Evolutionary conservation across 768 basidiomycete species (phyloP), one percentile per base, ranked within the genome.

Genomic region (Cyathus striatus): DNA sequence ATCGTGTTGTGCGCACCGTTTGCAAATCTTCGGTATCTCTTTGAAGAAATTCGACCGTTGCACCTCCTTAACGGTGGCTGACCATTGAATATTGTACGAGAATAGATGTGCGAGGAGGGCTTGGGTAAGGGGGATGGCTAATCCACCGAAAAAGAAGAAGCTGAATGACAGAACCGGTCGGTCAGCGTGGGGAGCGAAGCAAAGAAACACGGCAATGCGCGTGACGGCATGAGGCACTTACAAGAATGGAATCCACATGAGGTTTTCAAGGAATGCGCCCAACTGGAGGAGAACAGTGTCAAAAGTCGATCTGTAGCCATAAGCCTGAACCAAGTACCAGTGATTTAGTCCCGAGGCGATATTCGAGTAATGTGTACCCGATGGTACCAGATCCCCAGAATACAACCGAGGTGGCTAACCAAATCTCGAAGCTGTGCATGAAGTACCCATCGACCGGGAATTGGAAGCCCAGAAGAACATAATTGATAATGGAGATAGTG

Each of bases 31-130:
- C 0, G 91, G 91, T 21, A 93, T 82, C 61, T 94, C 91, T 54
- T 86, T 82, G 72, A 90, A 91, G 66, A 94, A 92, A 59, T 92
- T 92, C 2, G 85, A 87, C 23, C 81, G 74, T 59, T 90, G 76
- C 17, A 93, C 87, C 54, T 90, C 88, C 64, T 94, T 93, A 62
- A 75, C 64, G 21, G 75, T 78, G n/a, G 75, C 75, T 4, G 72
- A 70, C 76, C 75, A 78, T 23, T 70, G 66, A 21, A 78, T 78
- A 47, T 78, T 71, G 58, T 74, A 73, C 35, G 74, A 76, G 51
- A 76, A 75, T 45, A 77, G 62, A 46, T 86, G 81, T 3, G 83
- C 81, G 34, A 86, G 70, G 42, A 86, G 73, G 6, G 84, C 79
- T 64, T 78, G 81, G 32, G 70, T 72, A 44, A 89, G 60, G 3